Conservation (phyloP, 2,329 filamentous ascomycete species). For the Alternaria sp. region DNA sequence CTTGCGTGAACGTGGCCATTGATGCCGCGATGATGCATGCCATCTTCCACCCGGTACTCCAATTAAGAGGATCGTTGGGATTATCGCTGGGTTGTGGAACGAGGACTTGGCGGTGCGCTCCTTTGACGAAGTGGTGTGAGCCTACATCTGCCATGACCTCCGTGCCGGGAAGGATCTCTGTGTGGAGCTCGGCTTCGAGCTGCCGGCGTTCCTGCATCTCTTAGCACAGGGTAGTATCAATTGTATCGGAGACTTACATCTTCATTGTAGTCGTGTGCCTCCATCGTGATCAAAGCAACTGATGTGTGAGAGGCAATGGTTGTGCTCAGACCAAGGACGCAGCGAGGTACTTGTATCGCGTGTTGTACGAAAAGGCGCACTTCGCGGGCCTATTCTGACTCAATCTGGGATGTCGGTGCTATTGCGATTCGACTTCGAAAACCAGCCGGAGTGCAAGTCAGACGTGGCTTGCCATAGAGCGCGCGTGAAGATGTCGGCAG, state of each 20-base stretch:
- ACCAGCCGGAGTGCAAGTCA: not conserved
- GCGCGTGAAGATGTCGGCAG: not conserved
- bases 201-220: constrained; percentile 50
- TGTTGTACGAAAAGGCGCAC: not conserved
- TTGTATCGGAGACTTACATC: constrained; percentile 1
- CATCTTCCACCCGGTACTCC: constrained; percentile 57
- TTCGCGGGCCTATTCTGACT: not conserved
- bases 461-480: not conserved
- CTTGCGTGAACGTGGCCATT: constrained; percentile 59
- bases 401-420: not conserved
- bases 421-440: not conserved
- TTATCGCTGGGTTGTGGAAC: constrained; percentile 62
- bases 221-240: not conserved
- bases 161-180: constrained; percentile 63
- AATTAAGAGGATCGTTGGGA: constrained; percentile 62
- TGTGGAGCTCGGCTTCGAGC: constrained; percentile 60
- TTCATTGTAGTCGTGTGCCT: constrained; percentile 13
- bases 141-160: constrained; percentile 68
- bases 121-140: constrained; percentile 68
- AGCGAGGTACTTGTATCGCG: not conserved
- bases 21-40: constrained; percentile 56
- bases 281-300: constrained; percentile 1
- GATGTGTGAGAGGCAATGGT: not conserved
- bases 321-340: not conserved
- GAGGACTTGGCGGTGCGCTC: constrained; percentile 52